Evolutionary conservation across 129 eudicot genomes (phyloP).

Genomic region (Saussurea involucrata): DNA sequence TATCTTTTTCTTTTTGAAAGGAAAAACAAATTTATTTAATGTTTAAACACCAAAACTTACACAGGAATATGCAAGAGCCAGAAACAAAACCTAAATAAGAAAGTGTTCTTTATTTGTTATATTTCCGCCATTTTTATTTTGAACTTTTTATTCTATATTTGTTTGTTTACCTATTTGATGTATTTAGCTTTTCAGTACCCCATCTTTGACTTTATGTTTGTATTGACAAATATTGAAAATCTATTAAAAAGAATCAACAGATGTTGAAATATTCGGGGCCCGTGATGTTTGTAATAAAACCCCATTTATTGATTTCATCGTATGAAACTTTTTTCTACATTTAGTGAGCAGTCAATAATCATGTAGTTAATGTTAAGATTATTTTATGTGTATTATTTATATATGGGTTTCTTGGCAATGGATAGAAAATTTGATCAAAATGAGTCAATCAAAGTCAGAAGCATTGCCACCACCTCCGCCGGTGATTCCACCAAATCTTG

Average conservation of each 20-base stretch:
- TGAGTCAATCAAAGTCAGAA: constrained; percentile 17
- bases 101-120: no score
- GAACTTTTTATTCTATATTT: background rate
- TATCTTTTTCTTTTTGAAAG: no score
- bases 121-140: no score
- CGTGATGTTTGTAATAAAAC: no score
- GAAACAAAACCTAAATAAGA: no score
- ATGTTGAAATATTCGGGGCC: background rate
- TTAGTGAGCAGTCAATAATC: background rate
- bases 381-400: background rate
- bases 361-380: background rate
- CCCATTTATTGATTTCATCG: background rate
- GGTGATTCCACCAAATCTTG: constrained; percentile 23
- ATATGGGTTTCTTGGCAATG: background rate
- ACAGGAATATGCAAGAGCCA: no score
- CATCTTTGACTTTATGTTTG: background rate
- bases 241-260: background rate
- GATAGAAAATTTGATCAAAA: background rate
- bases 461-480: constrained; percentile 46
- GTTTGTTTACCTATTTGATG: background rate
- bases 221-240: background rate
- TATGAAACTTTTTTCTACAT: background rate
- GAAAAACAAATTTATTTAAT: no score
- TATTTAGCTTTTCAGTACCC: background rate
- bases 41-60: no score